phyloP scores from a whole-genome alignment of 768 basidiomycete species.

The Auriscalpium orientale region DNA sequence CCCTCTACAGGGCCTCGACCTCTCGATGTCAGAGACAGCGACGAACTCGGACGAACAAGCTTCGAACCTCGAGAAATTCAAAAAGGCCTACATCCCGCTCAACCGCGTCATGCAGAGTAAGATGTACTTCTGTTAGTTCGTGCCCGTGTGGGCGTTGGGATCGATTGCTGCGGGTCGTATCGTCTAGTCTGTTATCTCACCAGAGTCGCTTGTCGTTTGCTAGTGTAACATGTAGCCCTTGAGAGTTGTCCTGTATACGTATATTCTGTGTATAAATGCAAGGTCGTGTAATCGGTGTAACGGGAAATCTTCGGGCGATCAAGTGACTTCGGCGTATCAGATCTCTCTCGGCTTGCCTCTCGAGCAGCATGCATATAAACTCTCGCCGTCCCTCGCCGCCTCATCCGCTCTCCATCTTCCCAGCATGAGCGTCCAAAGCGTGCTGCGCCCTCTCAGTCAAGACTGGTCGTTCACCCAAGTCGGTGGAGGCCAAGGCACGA shows the following conservation, averaged over 20 bases:
- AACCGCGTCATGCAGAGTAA: conserved; percentile 37
- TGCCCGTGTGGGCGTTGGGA: not conserved
- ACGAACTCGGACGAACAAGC: conserved; percentile 27
- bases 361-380: too few species aligned
- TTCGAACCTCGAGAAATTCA: conserved; percentile 35
- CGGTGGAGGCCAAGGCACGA: conserved; percentile 48
- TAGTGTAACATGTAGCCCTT: too few species aligned
- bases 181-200: too few species aligned
- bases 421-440: conserved; percentile 16
- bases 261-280: too few species aligned
- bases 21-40: conserved; percentile 53
- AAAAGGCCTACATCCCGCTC: conserved; percentile 47
- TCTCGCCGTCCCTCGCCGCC: not conserved
- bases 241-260: too few species aligned
- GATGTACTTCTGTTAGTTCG: conserved; percentile 30
- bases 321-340: too few species aligned
- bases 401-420: not conserved
- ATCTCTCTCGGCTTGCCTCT: too few species aligned
- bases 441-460: conserved; percentile 24
- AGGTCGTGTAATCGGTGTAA: too few species aligned
- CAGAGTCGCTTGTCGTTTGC: too few species aligned
- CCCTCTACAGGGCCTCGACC: conserved; percentile 47
- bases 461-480: conserved; percentile 67
- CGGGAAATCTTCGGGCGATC: too few species aligned
- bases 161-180: too few species aligned